Conservation (phyloP, 768 basidiomycete species). For the Pulveroboletus ravenelii region DNA sequence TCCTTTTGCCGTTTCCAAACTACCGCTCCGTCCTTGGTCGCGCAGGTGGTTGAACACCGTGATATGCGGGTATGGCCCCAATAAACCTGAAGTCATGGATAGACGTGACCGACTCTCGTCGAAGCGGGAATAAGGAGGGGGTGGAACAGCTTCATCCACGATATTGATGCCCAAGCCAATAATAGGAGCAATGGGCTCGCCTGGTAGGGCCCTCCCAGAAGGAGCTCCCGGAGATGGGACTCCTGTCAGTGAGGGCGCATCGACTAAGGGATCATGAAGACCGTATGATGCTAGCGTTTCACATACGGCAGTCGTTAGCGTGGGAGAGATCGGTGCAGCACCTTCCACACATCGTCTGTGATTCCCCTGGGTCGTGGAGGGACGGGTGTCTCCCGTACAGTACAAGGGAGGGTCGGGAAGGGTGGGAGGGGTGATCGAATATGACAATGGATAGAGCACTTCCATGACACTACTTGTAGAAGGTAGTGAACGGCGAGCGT, state of each 20-base stretch:
- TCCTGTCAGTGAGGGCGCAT: constrained; percentile 12
- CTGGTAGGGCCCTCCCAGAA: neutral
- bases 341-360: neutral
- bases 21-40: constrained; percentile 1
- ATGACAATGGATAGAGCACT: constrained; percentile 22
- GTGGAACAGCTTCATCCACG: constrained; percentile 5
- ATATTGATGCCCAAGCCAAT: constrained; percentile 2
- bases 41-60: constrained; percentile 2
- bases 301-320: neutral
- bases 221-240: constrained; percentile 5
- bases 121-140: constrained; percentile 24
- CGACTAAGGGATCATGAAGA: neutral
- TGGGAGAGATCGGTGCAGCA: neutral
- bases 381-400: neutral
- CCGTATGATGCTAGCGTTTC: neutral
- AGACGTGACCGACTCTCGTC: constrained; percentile 14
- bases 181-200: neutral
- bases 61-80: constrained; percentile 23
- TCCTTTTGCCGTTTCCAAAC: neutral
- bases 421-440: constrained; percentile 7
- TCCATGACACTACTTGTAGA: constrained; percentile 21
- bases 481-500: constrained; percentile 11
- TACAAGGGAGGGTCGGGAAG: constrained; percentile 21
- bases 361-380: no score
- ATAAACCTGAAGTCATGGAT: constrained; percentile 6